phyloP scores from a whole-genome alignment of 768 basidiomycete species.

The Amanita rubescens region DNA sequence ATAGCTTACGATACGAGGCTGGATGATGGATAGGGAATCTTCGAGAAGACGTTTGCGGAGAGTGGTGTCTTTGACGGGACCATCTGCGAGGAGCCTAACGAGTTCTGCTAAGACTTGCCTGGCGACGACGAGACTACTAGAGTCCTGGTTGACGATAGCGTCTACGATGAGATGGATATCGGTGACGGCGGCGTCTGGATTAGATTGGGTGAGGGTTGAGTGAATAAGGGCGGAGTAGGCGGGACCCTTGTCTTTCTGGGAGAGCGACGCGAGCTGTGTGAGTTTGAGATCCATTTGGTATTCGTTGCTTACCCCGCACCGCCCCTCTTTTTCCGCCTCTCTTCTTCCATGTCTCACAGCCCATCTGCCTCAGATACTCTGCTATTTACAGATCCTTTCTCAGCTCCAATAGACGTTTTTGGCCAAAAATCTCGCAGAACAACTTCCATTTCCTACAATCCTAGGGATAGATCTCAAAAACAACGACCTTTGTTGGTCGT shows the following conservation, averaged over 20 bases:
- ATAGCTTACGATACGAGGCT: slow-evolving; percentile 81
- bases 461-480: slow-evolving; percentile 34
- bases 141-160: slow-evolving; percentile 76
- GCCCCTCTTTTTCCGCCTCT: slow-evolving; percentile 33
- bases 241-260: slow-evolving; percentile 80
- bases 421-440: slow-evolving; percentile 33
- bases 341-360: slow-evolving; percentile 15
- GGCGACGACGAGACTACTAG: slow-evolving; percentile 78
- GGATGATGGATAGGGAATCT: slow-evolving; percentile 60
- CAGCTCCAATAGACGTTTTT: too few species aligned
- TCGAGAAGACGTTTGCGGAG: slow-evolving; percentile 68
- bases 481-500: slow-evolving; percentile 57
- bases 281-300: slow-evolving; percentile 75
- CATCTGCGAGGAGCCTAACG: slow-evolving; percentile 58
- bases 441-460: slow-evolving; percentile 51
- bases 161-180: slow-evolving; percentile 72
- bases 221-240: slow-evolving; percentile 66
- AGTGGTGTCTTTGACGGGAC: slow-evolving; percentile 44
- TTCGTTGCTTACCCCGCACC: slow-evolving; percentile 36
- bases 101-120: slow-evolving; percentile 84
- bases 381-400: not conserved
- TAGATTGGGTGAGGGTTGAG: slow-evolving; percentile 49
- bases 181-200: slow-evolving; percentile 33
- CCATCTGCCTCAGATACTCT: not conserved
- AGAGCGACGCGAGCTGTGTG: slow-evolving; percentile 50